A percentile compares a stretch with the other conserved stretches of the same genome.
These are phyloP conservation scores for Corylus heterophylla DNA, from an alignment of 306 rosid species.

Conservation along the genomic window DNA sequence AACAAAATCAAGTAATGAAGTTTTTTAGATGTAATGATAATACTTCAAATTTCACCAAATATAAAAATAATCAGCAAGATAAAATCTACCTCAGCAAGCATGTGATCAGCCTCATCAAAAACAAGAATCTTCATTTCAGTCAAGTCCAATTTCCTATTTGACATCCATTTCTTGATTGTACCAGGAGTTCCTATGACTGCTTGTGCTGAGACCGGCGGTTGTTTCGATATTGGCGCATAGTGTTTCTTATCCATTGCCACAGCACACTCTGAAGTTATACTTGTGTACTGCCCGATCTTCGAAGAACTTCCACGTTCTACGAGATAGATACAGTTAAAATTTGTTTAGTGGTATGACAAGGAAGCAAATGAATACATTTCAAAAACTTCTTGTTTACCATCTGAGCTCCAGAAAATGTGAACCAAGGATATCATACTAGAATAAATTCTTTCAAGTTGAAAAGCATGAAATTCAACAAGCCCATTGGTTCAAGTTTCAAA, in stretches of 20 bases:
- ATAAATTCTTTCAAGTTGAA: neutral
- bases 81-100: conserved; percentile 62
- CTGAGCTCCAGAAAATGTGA: neutral
- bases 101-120: conserved; percentile 97
- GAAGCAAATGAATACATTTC: neutral
- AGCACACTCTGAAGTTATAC: conserved; percentile 70
- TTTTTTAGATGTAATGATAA: neutral
- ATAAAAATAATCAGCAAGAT: neutral
- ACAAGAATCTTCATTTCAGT: conserved; percentile 67
- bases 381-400: neutral
- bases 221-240: conserved; percentile 28
- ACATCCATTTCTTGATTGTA: conserved; percentile 71
- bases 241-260: conserved; percentile 59
- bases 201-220: conserved; percentile 65
- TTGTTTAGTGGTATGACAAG: neutral
- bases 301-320: conserved; percentile 81
- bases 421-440: neutral
- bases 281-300: conserved; percentile 81
- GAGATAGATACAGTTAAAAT: conserved; percentile 11
- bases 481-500: neutral
- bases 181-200: conserved; percentile 93
- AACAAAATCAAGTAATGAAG: neutral
- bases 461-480: neutral
- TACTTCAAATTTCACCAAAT: neutral
- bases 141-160: conserved; percentile 50